Evolutionary conservation across 2,329 filamentous ascomycete species (phyloP), one percentile per base, ranked within the genome.

Genomic region (Coleophoma crateriformis): DNA sequence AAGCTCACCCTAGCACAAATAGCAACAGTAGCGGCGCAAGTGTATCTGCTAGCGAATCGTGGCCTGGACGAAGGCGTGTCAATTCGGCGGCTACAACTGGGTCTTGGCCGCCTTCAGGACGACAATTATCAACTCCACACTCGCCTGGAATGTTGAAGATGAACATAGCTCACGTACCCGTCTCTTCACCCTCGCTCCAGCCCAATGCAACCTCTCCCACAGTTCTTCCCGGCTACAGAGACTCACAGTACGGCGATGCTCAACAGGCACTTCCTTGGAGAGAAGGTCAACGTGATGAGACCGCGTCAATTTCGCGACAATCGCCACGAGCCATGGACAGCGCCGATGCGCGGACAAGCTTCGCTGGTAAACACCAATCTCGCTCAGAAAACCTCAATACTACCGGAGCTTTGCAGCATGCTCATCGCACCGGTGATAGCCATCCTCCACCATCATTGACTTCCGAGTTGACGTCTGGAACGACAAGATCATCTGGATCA

Each of bases 151-250:
- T 54, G 15, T 42, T 58, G 11, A 58, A 56, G 11, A 8, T 54
- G 15, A 45, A 49, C 8, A 12, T 54, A 14, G 42, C 45, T 7
- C 34, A 45, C 32, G 51, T 50, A 10, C 22, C 34, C 17, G 42
- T 50, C 7, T 57, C 58, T 39, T 39, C 14, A 13, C 61, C 61
- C 33, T 27, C 27, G 27, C 27, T 27, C 5, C 27, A 27, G 27
- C 56, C 60, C 10, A 46, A 33, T 15, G 42, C 52, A 12, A 35
- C 51, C 10, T 60, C 58, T 15, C 51, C 61, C 5, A 56, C 50
- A 1, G 42, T 58, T 2, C 54, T 64, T n/a, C 61, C 62, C 39
- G 62, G 62, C 6, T 65, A 64, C 53, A 57, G 63, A 6, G 64
- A 65, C n/a, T 59, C 64, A 1, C 57, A 62, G 6, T 55, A 55